These are phyloP conservation scores for Penicillium lagena DNA, from an alignment of 495 filamentous ascomycete genomes.

Conservation along the genomic window DNA sequence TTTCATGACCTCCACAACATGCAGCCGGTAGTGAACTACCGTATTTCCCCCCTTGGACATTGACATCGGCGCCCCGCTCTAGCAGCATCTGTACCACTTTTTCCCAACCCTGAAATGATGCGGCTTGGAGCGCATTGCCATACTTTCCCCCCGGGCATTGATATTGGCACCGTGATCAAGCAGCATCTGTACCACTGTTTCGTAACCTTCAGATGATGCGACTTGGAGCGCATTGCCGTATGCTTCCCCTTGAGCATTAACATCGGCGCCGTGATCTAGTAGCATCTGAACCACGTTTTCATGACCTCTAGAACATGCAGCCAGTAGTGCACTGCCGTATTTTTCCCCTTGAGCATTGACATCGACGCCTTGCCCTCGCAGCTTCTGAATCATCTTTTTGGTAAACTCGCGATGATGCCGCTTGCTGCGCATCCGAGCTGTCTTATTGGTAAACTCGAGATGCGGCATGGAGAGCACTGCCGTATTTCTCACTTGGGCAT, in stretches of 20 bases:
- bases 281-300: constrained; percentile 10
- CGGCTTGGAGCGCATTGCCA: constrained; percentile 7
- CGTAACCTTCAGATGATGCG: constrained; percentile 4
- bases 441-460: too few relatives aligned
- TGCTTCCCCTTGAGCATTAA: constrained; percentile 6
- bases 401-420: too few relatives aligned
- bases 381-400: too few relatives aligned
- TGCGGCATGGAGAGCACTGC: too few relatives aligned
- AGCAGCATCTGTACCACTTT: constrained; percentile 11
- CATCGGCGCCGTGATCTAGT: constrained; percentile 10
- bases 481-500: too few relatives aligned
- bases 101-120: constrained; percentile 1
- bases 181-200: constrained; percentile 17
- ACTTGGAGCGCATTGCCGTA: constrained; percentile 7
- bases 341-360: constrained; percentile 5
- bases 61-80: constrained; percentile 9
- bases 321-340: constrained; percentile 8
- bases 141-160: constrained; percentile 5
- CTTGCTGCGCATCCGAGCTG: too few relatives aligned
- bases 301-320: constrained; percentile 3
- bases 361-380: constrained; percentile 9
- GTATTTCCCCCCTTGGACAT: constrained; percentile 9
- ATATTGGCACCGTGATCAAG: constrained; percentile 15
- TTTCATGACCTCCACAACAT: neutral
- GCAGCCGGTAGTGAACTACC: constrained; percentile 17